Percentiles rank a stretch among this genome's conserved stretches.
Evolutionary conservation across 805 yeast species (phyloP).

Genomic region (Cyberlindnera mrakii): DNA sequence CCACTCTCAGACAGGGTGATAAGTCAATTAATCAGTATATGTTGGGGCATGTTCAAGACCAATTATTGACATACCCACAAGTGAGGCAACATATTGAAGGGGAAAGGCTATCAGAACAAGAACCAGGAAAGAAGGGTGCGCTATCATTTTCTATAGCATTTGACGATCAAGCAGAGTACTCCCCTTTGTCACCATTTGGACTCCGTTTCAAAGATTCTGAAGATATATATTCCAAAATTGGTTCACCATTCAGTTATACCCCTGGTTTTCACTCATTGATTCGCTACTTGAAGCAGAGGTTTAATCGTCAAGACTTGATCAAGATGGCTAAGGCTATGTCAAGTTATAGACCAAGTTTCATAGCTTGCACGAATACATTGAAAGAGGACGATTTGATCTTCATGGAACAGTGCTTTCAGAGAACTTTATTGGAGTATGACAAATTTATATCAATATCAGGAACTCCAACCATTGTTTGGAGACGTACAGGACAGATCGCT

Average conservation of each 20-base stretch:
- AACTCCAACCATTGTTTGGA: slow-evolving; percentile 93
- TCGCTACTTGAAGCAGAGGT: slow-evolving; percentile 64
- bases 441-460: slow-evolving; percentile 80
- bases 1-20: slow-evolving; percentile 43
- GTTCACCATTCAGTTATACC: slow-evolving; percentile 79
- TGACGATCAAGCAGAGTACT: slow-evolving; percentile 13
- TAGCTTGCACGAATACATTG: slow-evolving; percentile 83
- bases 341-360: slow-evolving; percentile 84
- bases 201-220: slow-evolving; percentile 55
- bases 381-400: slow-evolving; percentile 89
- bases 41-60: slow-evolving; percentile 44
- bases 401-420: slow-evolving; percentile 93
- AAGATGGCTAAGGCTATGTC: slow-evolving; percentile 86
- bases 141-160: slow-evolving; percentile 24
- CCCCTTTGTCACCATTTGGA: slow-evolving; percentile 27
- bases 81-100: slow-evolving; percentile 32
- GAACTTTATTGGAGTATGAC: slow-evolving; percentile 85
- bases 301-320: slow-evolving; percentile 63
- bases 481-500: slow-evolving; percentile 92
- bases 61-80: slow-evolving; percentile 50
- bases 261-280: slow-evolving; percentile 84
- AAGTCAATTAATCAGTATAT: slow-evolving; percentile 60
- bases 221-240: slow-evolving; percentile 73
- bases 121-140: neutral
- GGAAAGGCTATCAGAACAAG: slow-evolving; percentile 6